Evolutionary conservation across 2,329 filamentous ascomycete species (phyloP).

Genomic region (Fusarium subglutinans): DNA sequence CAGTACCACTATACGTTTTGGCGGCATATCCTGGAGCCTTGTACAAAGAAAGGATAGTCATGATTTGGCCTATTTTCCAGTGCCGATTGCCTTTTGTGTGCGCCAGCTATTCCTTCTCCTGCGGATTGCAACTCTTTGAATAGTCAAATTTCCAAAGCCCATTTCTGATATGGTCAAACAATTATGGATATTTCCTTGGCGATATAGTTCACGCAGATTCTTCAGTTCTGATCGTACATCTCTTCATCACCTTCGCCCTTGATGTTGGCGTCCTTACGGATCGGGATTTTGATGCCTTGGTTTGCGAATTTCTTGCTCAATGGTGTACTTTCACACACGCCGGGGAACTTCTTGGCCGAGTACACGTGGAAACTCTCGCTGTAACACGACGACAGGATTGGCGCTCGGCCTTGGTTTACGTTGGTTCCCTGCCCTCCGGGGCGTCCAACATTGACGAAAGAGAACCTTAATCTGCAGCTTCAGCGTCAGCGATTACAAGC

Average conservation of each 20-base stretch:
- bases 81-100: background rate
- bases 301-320: conserved; percentile 92
- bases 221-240: conserved; percentile 44
- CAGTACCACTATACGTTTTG: background rate
- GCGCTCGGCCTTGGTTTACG: conserved; percentile 79
- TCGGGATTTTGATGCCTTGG: conserved; percentile 97
- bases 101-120: background rate
- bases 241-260: conserved; percentile 66
- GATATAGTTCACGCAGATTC: background rate
- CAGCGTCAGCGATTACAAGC: conserved; percentile 24
- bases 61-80: background rate
- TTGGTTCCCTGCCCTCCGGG: conserved; percentile 49
- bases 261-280: conserved; percentile 80
- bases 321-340: conserved; percentile 91
- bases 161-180: background rate
- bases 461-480: conserved; percentile 65
- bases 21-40: background rate
- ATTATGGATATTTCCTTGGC: background rate
- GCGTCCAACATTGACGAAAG: conserved; percentile 85
- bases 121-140: conserved; percentile 1
- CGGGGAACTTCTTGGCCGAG: conserved; percentile 97
- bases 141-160: background rate
- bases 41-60: background rate
- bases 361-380: conserved; percentile 92
- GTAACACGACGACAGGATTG: conserved; percentile 85